Evolutionary conservation across 768 basidiomycete genomes (phyloP).

Genomic region (Udeniomyces megalosporus): DNA sequence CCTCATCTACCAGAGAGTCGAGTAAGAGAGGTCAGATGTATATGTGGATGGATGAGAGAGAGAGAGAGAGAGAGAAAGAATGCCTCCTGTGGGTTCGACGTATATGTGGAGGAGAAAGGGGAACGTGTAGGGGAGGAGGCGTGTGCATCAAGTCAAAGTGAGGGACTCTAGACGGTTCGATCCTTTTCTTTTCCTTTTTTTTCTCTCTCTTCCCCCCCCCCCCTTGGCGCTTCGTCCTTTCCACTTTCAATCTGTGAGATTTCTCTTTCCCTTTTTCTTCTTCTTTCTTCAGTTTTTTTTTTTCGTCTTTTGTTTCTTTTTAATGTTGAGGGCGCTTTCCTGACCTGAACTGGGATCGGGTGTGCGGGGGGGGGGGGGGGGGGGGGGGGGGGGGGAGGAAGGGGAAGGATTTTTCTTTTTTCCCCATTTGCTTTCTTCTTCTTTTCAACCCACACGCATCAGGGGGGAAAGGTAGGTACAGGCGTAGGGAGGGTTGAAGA

Average conservation of each 20-base stretch:
- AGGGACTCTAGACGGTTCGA: not conserved
- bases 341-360: not conserved
- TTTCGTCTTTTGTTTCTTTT: not conserved
- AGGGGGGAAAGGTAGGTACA: too few species aligned
- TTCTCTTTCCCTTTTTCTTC: not conserved
- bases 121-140: not conserved
- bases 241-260: not conserved
- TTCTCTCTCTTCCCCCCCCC: not conserved
- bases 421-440: not conserved
- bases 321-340: not conserved
- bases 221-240: not conserved
- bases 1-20: constrained; percentile 60
- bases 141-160: not conserved
- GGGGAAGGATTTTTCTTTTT: not conserved
- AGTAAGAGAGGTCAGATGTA: not conserved
- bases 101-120: not conserved
- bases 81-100: not conserved
- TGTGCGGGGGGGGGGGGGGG: not conserved
- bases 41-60: not conserved
- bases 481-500: too few species aligned
- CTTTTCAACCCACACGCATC: too few species aligned
- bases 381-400: not conserved
- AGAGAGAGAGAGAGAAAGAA: not conserved
- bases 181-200: not conserved
- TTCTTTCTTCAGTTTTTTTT: not conserved